Evolutionary conservation across 495 filamentous ascomycete species (phyloP), one percentile per base, ranked within the genome.

Genomic region (Neurospora sp.): DNA sequence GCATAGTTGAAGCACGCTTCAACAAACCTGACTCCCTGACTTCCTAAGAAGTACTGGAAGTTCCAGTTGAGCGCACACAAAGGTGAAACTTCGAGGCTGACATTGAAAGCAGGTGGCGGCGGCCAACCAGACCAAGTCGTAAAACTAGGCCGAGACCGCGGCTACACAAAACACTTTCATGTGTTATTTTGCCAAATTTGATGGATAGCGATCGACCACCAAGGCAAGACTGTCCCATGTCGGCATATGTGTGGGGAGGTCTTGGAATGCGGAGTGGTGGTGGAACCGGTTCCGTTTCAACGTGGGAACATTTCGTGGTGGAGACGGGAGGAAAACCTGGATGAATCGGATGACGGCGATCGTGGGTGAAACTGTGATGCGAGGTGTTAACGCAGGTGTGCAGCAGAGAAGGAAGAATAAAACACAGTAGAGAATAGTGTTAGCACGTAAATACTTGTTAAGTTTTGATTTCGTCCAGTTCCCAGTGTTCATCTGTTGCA

Each of bases 81-180:
- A 18, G 18, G 27, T 66, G 14, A 35, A 62, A 62, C 14, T 35
- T 66, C 0, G 54, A 66, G 54, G 27, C 54, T 66, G 27, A 66
- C 27, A 8, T 11, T 46, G 31, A 39, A 54, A 44, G 31, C 7
- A 39, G 39, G 73, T 39, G 5, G 75, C 70, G 46, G 70, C 71
- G 14, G 73, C 77, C 9, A 78, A 77, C 66, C 74, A 78, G 42
- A 75, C 73, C 44, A 76, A 78, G 75, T 20, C 74, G 27, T 66
- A 37, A 66, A 66, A 27, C 35, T 37, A 27, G 23, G 27, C 31
- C 27, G 54, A 14, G 14, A 66, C 6, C 6, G 23, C 54, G 27
- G 31, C 14, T 35, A 35, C 14, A 66, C 54, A 4, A 66, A 66
- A 66, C 27, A 66, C 31, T 16, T 35, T 16, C 54, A 18, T 35